Base-by-base conservation (phyloP, 2,329 filamentous ascomycete genomes). In the Sclerotinia trifoliorum region DNA sequence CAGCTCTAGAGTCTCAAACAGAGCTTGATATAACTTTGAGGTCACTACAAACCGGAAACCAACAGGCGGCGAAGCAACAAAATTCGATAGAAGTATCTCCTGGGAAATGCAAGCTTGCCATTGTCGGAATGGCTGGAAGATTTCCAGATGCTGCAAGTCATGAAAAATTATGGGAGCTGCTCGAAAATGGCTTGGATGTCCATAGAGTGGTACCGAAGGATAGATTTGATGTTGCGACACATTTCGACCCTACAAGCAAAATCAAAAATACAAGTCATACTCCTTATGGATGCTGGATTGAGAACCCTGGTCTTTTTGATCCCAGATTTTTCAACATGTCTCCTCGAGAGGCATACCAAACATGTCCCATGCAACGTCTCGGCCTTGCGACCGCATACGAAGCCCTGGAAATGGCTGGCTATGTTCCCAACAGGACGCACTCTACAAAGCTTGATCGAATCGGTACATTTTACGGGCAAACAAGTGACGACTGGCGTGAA, bases 311-410 rank as follows among this genome's bases (percentile, higher is more conserved):
- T 67, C 82, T 90, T 60, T 94, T 94, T 75, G 91, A 94, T 74
- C 88, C 90, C n/a, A 84, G 89, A 0, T 94, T 94, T 80, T 94
- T 94, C 85, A 93, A 93, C 79, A 93, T 94, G 88, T 93, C 90
- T 48, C 90, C 91, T 7, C 86, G 90, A 73, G 91, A 94, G 79
- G 92, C 92, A 39, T 86, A 87, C 64, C 90, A 93, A 76, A 93
- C 90, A 1, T 91, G 94, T 77, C 92, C 92, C 0, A 92, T 92
- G 85, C 91, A 93, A 77, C 85, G 92, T 73, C 83, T 94, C 72
- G 89, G 90, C 3, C 80, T 95, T 29, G 86, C 89, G 11, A 93
- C 91, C 3, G 90, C 90, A 0, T 94, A 93, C 74, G 91, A 94
- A 76, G 91, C 92, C 0, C 82, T 95, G 60, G 92, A 95, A 77